Evolutionary conservation across 352 stramenopile genomes (phyloP).

Genomic region (Phytophthora syringae): DNA sequence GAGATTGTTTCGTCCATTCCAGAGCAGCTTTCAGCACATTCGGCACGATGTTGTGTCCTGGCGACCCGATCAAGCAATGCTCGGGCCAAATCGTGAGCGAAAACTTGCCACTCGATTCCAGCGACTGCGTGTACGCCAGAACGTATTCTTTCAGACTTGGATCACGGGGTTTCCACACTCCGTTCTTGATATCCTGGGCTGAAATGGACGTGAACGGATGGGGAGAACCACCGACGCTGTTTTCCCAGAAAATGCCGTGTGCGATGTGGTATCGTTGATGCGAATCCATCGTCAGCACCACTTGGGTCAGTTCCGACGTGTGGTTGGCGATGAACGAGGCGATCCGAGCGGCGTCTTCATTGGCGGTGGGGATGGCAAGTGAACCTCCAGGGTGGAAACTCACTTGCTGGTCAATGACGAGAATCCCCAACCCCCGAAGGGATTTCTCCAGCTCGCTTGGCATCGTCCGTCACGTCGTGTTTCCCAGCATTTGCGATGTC

Average conservation of each 20-base stretch:
- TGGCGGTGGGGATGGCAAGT: slow-evolving; percentile 91
- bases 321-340: slow-evolving; percentile 82
- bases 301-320: slow-evolving; percentile 57
- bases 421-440: slow-evolving; percentile 55
- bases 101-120: slow-evolving; percentile 89
- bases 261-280: slow-evolving; percentile 95
- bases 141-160: slow-evolving; percentile 81
- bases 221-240: slow-evolving; percentile 63
- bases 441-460: slow-evolving; percentile 34
- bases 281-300: slow-evolving; percentile 95
- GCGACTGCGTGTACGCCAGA: slow-evolving; percentile 84
- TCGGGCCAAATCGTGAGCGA: slow-evolving; percentile 95
- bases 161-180: slow-evolving; percentile 57
- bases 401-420: slow-evolving; percentile 95
- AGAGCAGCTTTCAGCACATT: slow-evolving; percentile 79
- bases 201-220: slow-evolving; percentile 93
- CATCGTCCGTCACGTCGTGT: slow-evolving; percentile 36
- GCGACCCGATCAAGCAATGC: slow-evolving; percentile 94
- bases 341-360: slow-evolving; percentile 89
- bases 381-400: slow-evolving; percentile 95
- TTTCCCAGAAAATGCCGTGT: slow-evolving; percentile 93
- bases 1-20: slow-evolving; percentile 73
- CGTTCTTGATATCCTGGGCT: slow-evolving; percentile 67
- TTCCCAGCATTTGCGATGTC: background rate
- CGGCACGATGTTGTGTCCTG: slow-evolving; percentile 86